Percentiles rank a stretch among this genome's conserved stretches.
Conservation (phyloP, 2,329 filamentous ascomycete species). For the Neofusicoccum parvum region DNA sequence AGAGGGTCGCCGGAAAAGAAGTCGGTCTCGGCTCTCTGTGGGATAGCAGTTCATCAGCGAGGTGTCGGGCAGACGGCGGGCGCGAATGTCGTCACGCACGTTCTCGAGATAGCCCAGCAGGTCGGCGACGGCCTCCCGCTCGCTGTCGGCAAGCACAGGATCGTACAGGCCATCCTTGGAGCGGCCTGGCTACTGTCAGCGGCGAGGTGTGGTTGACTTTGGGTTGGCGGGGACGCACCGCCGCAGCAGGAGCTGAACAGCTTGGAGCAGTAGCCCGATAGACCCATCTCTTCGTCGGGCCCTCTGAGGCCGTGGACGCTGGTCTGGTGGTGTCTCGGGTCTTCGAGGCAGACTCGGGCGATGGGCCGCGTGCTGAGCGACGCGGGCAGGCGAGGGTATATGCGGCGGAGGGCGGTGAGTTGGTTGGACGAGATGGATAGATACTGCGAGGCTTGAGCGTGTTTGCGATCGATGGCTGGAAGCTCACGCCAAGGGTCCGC, state of each 20-base stretch:
- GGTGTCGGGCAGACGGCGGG: constrained; percentile 24
- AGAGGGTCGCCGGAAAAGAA: constrained; percentile 97
- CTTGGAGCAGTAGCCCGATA: constrained; percentile 39
- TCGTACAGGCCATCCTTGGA: constrained; percentile 51
- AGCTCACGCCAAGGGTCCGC: constrained; percentile 13
- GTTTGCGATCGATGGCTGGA: constrained; percentile 22
- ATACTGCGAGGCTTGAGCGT: constrained; percentile 20
- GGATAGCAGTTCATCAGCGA: constrained; percentile 23
- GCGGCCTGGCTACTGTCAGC: constrained; percentile 40
- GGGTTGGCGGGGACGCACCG: constrained; percentile 30
- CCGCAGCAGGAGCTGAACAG: constrained; percentile 42
- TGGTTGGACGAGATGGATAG: constrained; percentile 21
- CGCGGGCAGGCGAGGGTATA: constrained; percentile 18
- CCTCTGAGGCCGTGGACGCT: constrained; percentile 16
- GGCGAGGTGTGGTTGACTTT: constrained; percentile 20
- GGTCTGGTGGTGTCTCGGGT: constrained; percentile 14
- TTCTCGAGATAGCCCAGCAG: constrained; percentile 95
- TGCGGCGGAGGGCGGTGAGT: constrained; percentile 21
- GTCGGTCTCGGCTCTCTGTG: constrained; percentile 91
- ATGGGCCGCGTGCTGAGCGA: constrained; percentile 19
- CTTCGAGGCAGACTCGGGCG: constrained; percentile 10
- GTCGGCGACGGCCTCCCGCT: constrained; percentile 95
- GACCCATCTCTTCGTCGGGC: constrained; percentile 33
- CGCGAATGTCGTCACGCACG: constrained; percentile 58
- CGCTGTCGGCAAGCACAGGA: constrained; percentile 83